These are phyloP conservation scores for Marchantia paleacea DNA, from an alignment of 225 moss, liverwort and hornwort species.

Conservation along the genomic window DNA sequence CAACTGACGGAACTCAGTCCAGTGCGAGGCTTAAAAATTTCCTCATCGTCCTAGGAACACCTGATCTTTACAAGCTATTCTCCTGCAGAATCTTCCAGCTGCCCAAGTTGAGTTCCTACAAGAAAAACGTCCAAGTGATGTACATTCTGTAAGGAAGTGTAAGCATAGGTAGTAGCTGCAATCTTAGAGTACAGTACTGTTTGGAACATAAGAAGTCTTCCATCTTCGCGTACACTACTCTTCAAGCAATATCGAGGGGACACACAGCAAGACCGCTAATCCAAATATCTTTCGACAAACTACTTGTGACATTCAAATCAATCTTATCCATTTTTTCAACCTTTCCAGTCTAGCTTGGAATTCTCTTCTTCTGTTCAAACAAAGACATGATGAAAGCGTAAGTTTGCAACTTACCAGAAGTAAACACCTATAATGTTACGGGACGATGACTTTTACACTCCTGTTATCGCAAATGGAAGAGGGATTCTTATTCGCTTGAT, in stretches of 20 bases:
- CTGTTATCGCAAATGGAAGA: slow-evolving; percentile 10
- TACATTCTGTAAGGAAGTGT: neutral
- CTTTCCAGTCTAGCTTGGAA: neutral
- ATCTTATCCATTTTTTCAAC: neutral
- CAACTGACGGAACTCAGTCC: neutral
- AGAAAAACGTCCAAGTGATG: neutral
- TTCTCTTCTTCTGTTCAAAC: neutral
- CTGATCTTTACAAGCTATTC: neutral
- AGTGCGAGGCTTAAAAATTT: neutral
- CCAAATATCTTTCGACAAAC: neutral
- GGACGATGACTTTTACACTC: neutral
- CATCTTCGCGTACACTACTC: neutral
- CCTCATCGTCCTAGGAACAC: neutral
- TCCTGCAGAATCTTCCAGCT: neutral
- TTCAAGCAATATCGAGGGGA: neutral
- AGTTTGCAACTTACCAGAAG: neutral
- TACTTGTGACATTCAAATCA: neutral
- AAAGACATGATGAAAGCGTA: neutral
- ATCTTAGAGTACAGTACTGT: neutral
- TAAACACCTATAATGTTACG: neutral
- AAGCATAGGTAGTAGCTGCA: neutral
- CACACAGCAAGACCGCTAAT: neutral
- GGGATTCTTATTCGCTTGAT: slow-evolving; percentile 1
- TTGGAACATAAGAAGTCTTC: neutral
- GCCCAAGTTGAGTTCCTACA: neutral